Percentiles rank a stretch among this genome's conserved stretches.
Conservation (phyloP, 2,329 filamentous ascomycete species). For the Xylariales sp. region DNA sequence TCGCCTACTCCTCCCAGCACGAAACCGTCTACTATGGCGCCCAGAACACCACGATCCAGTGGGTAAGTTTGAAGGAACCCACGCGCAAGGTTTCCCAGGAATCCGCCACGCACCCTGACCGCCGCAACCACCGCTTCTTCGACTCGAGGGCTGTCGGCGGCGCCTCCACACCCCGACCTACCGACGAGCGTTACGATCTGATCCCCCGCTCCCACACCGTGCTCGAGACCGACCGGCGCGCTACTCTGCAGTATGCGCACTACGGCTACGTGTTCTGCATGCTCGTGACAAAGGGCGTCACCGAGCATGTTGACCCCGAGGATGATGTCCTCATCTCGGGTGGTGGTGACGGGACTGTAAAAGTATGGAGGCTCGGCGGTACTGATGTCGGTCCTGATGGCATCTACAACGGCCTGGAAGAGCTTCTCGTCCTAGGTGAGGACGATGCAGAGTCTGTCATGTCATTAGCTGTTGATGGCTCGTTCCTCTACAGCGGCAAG, state of each 20-base stretch:
- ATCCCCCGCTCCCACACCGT: conserved; percentile 53
- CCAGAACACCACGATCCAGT: conserved; percentile 93
- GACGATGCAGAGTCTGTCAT: conserved; percentile 64
- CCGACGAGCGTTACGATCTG: conserved; percentile 50
- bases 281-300: conserved; percentile 72
- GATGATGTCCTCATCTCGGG: conserved; percentile 85
- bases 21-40: conserved; percentile 87
- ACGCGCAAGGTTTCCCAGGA: conserved; percentile 54
- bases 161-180: conserved; percentile 68
- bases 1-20: conserved; percentile 77
- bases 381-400: conserved; percentile 44
- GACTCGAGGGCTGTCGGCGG: conserved; percentile 86
- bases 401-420: conserved; percentile 57
- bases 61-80: conserved; percentile 71
- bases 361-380: conserved; percentile 73
- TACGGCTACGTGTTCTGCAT: conserved; percentile 97
- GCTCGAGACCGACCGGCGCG: conserved; percentile 75
- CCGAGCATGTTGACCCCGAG: conserved; percentile 62
- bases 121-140: conserved; percentile 83
- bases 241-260: conserved; percentile 86
- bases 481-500: conserved; percentile 88
- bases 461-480: conserved; percentile 81
- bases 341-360: conserved; percentile 89
- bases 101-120: conserved; percentile 66
- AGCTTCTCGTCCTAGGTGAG: conserved; percentile 61